These are phyloP conservation scores for Spathaspora boniae DNA, from an alignment of 805 yeast species.

Conservation along the genomic window DNA sequence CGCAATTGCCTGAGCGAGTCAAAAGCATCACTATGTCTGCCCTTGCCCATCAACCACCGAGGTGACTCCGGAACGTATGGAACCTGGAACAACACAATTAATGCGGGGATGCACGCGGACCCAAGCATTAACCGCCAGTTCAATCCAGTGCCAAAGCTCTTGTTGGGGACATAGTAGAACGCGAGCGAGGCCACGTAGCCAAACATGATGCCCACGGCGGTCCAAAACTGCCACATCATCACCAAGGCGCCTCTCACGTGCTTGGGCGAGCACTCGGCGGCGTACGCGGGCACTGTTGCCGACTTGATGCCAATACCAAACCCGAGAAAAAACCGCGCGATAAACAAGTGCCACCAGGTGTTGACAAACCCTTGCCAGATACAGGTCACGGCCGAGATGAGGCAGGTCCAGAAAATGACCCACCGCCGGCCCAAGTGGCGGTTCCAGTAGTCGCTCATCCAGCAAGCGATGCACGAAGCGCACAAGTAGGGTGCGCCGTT, in stretches of 20 bases:
- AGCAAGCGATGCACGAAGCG: constrained; percentile 55
- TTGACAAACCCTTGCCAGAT: constrained; percentile 67
- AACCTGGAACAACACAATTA: constrained; percentile 47
- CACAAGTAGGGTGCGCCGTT: constrained; percentile 66
- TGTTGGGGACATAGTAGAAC: constrained; percentile 49
- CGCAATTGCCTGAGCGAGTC: constrained; percentile 47
- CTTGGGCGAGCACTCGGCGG: constrained; percentile 60
- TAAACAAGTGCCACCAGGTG: constrained; percentile 57
- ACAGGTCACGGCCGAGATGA: constrained; percentile 56
- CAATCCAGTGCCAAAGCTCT: constrained; percentile 42
- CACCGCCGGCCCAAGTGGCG: constrained; percentile 55
- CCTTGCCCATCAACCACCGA: constrained; percentile 60
- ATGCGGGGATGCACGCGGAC: constrained; percentile 54
- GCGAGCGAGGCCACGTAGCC: constrained; percentile 61
- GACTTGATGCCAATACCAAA: constrained; percentile 58
- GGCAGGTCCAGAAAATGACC: constrained; percentile 57
- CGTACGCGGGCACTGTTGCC: constrained; percentile 63
- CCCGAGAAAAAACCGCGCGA: constrained; percentile 47
- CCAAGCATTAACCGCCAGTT: constrained; percentile 69
- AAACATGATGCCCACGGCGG: constrained; percentile 70
- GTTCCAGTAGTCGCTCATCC: constrained; percentile 57
- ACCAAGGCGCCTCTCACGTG: constrained; percentile 60
- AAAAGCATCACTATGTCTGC: constrained; percentile 46
- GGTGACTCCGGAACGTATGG: constrained; percentile 66
- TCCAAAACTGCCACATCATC: constrained; percentile 71